A percentile compares a stretch with the other conserved stretches of the same genome.
phyloP scores from a whole-genome alignment of 2,329 filamentous ascomycete genomes.

The Aspergillus arachidicola region DNA sequence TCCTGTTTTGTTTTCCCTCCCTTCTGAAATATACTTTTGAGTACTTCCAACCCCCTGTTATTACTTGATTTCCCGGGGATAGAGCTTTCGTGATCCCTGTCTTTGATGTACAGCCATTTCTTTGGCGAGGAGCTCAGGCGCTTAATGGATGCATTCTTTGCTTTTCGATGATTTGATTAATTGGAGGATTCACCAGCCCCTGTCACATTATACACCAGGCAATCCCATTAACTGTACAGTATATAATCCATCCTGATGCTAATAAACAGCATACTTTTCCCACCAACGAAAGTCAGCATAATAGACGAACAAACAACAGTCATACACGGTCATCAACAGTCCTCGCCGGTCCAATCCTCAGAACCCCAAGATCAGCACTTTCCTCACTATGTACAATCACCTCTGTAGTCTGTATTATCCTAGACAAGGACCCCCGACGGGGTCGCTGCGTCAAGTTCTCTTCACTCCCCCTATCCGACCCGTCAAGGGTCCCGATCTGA shows the following conservation, averaged over 20 bases:
- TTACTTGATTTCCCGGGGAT: slow-evolving; percentile 11
- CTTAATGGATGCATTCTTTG: slow-evolving; percentile 29
- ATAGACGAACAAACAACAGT: not conserved
- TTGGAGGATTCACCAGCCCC: slow-evolving; percentile 2
- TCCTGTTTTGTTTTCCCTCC: slow-evolving; percentile 7
- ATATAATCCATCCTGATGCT: slow-evolving; percentile 9
- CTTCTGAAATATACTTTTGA: slow-evolving; percentile 15
- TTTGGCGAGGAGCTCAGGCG: slow-evolving; percentile 37
- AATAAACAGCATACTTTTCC: not conserved
- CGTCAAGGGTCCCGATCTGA: not conserved
- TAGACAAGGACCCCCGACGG: not conserved
- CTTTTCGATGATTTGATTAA: slow-evolving; percentile 10
- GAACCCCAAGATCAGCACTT: slow-evolving; percentile 14
- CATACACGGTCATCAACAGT: not conserved
- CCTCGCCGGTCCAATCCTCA: slow-evolving; percentile 15
- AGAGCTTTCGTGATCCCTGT: slow-evolving; percentile 19
- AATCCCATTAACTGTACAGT: slow-evolving; percentile 21
- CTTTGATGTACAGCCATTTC: slow-evolving; percentile 34
- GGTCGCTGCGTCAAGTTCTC: not conserved
- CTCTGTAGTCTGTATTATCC: slow-evolving; percentile 9
- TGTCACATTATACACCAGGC: slow-evolving; percentile 7
- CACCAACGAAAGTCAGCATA: not conserved
- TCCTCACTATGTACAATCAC: slow-evolving; percentile 8
- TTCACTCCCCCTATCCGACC: not conserved
- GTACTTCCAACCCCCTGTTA: slow-evolving; percentile 10